Evolutionary conservation across 805 yeast species (phyloP), one percentile per base, ranked within the genome.

Genomic region (Wickerhamomyces queroliae): DNA sequence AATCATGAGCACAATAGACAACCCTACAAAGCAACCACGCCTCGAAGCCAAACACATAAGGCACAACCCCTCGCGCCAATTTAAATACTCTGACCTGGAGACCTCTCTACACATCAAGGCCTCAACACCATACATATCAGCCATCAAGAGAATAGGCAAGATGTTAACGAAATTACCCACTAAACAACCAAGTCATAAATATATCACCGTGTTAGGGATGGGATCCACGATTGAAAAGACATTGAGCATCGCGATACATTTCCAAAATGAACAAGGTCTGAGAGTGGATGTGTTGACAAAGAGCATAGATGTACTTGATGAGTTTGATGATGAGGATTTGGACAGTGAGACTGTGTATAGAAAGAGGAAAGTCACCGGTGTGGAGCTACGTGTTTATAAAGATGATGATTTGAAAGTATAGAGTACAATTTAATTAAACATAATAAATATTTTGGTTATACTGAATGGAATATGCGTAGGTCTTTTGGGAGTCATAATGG

Each of bases 221-320:
- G 96, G 96, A 2, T 70, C 67, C 40, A 74, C 90, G 9, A 76
- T 83, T 9, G 78, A 72, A 36, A 81, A 74, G 50, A 76, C 81
- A 0, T 44, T 83, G n/a, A 65, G 79, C 12, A 45, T 89, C 1
- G 95, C 77, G 0, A 56, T 77, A 21, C 72, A 78, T 50, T 83
- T 80, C 53, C 74, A 74, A 48, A 63, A 62, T 13, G 70, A 73
- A 25, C 62, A 69, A 30, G 69, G 72, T 8, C 64, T 72, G 52
- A 64, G 55, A 42, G 76, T 85, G 8, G 87, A 83, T 11, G 51
- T 84, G 1, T 56, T 61, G 22, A 88, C 96, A 0, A 79, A 73
- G 19, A 76, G 82, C 5, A 69, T 83, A 0, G 73, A 74, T 20
- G 89, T 88, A 0, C 54, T 85, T 20, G 96, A 89, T 59, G 95